These are phyloP conservation scores for Globisporangium radiosum DNA, from an alignment of 352 stramenopile species.

Conservation along the genomic window DNA sequence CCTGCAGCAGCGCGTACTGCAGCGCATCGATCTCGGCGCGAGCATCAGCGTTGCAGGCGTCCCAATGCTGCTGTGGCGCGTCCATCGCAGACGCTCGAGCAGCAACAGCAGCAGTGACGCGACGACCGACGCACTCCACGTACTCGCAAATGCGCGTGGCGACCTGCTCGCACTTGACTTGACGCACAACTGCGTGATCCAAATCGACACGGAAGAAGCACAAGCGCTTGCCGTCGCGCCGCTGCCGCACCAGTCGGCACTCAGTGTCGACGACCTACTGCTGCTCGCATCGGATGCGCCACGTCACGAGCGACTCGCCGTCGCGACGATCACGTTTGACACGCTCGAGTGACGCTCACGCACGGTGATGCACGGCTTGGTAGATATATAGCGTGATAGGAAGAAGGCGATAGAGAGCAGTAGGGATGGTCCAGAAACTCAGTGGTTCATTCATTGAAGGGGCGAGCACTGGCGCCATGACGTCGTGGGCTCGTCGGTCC, in stretches of 20 bases:
- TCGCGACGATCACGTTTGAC: not conserved
- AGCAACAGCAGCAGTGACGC: not conserved
- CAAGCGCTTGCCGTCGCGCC: not conserved
- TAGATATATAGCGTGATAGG: no score
- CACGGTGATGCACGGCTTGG: no score
- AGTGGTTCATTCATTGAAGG: not conserved
- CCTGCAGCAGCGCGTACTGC: conserved; percentile 15
- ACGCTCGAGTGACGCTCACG: not conserved
- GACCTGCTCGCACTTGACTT: conserved; percentile 23
- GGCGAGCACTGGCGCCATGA: no score
- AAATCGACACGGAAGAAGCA: conserved; percentile 9
- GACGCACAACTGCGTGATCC: conserved; percentile 6
- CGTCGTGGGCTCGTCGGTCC: not conserved
- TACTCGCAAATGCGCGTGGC: conserved; percentile 19
- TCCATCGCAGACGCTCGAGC: not conserved
- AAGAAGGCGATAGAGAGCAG: not conserved
- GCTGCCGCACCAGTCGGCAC: not conserved
- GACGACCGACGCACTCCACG: conserved; percentile 2
- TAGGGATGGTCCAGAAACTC: not conserved
- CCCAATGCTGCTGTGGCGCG: conserved; percentile 5
- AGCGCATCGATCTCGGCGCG: conserved; percentile 20
- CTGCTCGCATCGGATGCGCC: not conserved
- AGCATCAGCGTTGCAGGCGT: not conserved
- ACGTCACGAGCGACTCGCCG: no score
- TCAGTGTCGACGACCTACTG: not conserved